Conservation (phyloP, 768 basidiomycete species). For the Collybiopsis luxurians region DNA sequence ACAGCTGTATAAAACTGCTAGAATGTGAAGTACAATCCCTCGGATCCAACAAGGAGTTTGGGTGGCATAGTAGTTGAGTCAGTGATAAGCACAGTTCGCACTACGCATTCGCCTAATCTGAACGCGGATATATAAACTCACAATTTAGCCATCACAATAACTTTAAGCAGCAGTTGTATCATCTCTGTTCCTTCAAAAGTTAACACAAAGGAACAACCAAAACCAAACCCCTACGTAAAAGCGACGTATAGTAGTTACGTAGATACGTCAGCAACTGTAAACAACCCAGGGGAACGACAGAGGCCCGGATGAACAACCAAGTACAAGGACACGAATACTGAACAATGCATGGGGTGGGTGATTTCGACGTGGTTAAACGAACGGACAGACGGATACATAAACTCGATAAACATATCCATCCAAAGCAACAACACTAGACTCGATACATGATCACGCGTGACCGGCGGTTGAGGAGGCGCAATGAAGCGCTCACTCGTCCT, state of each 20-base stretch:
- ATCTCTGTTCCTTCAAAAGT: conserved; percentile 54
- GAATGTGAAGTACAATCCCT: no score
- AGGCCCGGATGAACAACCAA: conserved; percentile 25
- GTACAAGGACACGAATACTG: conserved; percentile 24
- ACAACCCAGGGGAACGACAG: conserved; percentile 24
- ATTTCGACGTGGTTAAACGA: conserved; percentile 29
- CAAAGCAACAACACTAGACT: conserved; percentile 12
- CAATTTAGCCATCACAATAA: no score
- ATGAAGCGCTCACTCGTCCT: conserved; percentile 22
- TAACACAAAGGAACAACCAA: conserved; percentile 55
- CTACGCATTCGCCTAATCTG: no score
- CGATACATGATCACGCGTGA: conserved; percentile 4
- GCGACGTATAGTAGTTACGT: conserved; percentile 21
- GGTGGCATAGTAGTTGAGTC: no score
- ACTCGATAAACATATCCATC: conserved; percentile 22
- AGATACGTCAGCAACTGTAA: conserved; percentile 28
- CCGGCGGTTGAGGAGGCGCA: neutral
- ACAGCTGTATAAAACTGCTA: no score
- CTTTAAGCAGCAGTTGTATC: conserved; percentile 47
- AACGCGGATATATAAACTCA: no score
- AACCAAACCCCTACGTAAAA: conserved; percentile 42
- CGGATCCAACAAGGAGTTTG: no score
- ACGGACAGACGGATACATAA: conserved; percentile 45
- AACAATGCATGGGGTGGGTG: conserved; percentile 7
- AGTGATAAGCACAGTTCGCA: no score